phyloP scores from a whole-genome alignment of 352 stramenopile species.

The Phytopythium sindhum region DNA sequence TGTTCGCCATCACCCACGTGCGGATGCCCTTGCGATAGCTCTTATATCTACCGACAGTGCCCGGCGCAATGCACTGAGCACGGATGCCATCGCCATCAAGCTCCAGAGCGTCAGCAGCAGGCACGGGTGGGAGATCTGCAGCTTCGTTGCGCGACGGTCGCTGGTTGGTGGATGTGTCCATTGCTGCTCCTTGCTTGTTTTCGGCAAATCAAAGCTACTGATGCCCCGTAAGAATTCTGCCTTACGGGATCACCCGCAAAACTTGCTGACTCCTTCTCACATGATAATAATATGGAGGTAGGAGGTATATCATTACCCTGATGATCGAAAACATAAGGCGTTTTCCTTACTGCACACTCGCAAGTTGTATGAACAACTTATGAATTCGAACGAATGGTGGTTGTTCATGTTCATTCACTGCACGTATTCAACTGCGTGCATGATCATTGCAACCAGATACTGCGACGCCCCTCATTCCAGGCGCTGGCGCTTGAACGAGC shows the following conservation, averaged over 20 bases:
- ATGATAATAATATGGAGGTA: background rate
- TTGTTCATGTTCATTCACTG: no score
- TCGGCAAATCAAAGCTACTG: background rate
- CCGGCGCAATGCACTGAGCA: background rate
- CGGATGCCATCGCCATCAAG: background rate
- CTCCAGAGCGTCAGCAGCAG: background rate
- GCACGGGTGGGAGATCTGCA: background rate
- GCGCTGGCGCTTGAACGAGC: background rate
- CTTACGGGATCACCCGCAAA: background rate
- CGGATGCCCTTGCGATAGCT: conserved; percentile 10
- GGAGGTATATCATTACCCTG: background rate
- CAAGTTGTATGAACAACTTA: background rate
- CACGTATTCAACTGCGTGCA: no score
- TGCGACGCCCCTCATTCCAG: background rate
- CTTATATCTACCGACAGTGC: conserved; percentile 5
- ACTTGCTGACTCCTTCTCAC: background rate
- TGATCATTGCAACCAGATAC: no score
- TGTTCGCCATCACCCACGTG: conserved; percentile 3
- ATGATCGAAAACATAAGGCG: background rate
- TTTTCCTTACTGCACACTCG: background rate
- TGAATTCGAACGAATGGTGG: background rate
- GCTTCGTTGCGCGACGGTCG: background rate
- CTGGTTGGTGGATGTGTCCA: background rate
- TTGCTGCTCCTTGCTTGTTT: background rate
- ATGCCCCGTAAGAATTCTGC: background rate